Percentiles rank a stretch among this genome's conserved stretches.
Evolutionary conservation across 1,284 basidiomycete genomes (phyloP).

Genomic region (Leccinum fuscescens): DNA sequence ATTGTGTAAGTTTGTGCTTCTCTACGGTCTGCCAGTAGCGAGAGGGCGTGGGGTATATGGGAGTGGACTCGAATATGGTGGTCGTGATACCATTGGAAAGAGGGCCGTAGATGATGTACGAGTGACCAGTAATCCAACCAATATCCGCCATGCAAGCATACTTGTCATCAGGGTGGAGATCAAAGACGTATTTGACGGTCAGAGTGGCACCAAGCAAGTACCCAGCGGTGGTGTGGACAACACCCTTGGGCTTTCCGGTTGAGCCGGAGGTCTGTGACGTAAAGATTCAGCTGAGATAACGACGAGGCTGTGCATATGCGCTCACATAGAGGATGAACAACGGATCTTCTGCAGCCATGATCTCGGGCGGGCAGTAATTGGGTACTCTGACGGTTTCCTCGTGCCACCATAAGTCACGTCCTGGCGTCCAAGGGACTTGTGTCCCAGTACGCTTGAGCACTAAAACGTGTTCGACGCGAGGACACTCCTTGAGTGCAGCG

Average conservation of each 20-base stretch:
- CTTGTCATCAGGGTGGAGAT: conserved; percentile 87
- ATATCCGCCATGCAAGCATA: conserved; percentile 99
- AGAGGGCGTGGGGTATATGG: conserved; percentile 93
- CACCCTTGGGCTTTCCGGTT: conserved; percentile 96
- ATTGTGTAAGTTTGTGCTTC: conserved; percentile 91
- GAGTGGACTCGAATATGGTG: conserved; percentile 95
- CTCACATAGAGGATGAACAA: conserved; percentile 96
- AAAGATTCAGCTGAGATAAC: not conserved
- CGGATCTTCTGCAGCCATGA: conserved; percentile 90
- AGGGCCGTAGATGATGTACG: conserved; percentile 97
- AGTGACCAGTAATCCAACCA: conserved; percentile 99
- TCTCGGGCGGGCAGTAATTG: conserved; percentile 86
- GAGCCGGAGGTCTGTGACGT: conserved; percentile 81
- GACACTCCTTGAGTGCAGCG: conserved; percentile 84
- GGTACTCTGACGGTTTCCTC: conserved; percentile 85
- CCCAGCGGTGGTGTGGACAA: conserved; percentile 93
- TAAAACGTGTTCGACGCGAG: conserved; percentile 86
- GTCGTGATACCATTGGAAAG: conserved; percentile 90
- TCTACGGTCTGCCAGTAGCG: conserved; percentile 97
- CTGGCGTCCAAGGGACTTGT: conserved; percentile 78
- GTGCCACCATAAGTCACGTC: conserved; percentile 96
- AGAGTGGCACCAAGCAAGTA: conserved; percentile 88
- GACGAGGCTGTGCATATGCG: conserved; percentile 15
- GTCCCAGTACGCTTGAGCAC: conserved; percentile 90
- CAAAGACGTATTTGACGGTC: conserved; percentile 96